These are phyloP conservation scores for Hanseniaspora lachancei DNA, from an alignment of 805 yeast species.

Conservation along the genomic window DNA sequence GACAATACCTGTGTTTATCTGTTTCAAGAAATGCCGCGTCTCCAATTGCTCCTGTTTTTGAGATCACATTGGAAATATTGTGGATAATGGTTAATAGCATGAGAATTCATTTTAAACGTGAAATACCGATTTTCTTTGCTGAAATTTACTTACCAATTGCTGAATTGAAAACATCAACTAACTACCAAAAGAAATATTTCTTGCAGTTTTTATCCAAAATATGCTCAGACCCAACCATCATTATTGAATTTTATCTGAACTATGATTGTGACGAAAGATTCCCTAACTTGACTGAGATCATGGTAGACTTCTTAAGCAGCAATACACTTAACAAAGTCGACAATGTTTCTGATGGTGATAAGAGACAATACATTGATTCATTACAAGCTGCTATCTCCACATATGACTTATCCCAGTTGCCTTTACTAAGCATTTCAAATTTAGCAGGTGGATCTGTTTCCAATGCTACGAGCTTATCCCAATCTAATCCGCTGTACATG, in stretches of 20 bases:
- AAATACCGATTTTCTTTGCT: constrained; percentile 82
- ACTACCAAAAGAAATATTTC: constrained; percentile 84
- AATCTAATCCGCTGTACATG: constrained; percentile 15
- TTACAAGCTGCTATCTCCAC: constrained; percentile 50
- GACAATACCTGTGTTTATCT: constrained; percentile 71
- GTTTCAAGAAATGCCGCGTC: constrained; percentile 88
- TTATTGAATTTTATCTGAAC: constrained; percentile 85
- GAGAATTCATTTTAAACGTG: constrained; percentile 78
- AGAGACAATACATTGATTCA: constrained; percentile 40
- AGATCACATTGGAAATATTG: constrained; percentile 79
- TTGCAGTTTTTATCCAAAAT: constrained; percentile 67
- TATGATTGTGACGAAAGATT: constrained; percentile 80
- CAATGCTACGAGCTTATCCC: constrained; percentile 18
- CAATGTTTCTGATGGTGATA: constrained; percentile 51
- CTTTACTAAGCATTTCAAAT: constrained; percentile 60
- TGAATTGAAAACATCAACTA: constrained; percentile 79
- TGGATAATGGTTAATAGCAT: constrained; percentile 77
- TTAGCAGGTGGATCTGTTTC: constrained; percentile 26
- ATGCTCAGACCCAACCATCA: constrained; percentile 75
- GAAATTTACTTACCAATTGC: constrained; percentile 91
- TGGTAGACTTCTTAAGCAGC: constrained; percentile 60
- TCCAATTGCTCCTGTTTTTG: constrained; percentile 80
- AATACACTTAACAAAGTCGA: constrained; percentile 59
- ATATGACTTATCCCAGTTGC: constrained; percentile 59
- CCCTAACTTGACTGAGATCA: constrained; percentile 74